Conservation (phyloP, 2,329 filamentous ascomycete species). For the Fusarium verticillioides region DNA sequence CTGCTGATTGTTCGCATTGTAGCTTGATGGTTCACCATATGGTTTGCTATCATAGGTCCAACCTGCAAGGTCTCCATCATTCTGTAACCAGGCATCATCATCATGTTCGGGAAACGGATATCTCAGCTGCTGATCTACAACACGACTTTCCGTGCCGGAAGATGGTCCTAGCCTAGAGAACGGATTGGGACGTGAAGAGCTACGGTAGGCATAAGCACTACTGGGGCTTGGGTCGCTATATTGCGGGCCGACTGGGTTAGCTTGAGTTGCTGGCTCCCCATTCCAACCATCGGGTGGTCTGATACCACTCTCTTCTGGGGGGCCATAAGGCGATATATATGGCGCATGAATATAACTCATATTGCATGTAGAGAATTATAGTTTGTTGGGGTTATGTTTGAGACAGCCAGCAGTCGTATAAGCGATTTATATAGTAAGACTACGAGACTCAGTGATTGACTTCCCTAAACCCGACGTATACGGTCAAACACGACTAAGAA, state of each 20-base stretch:
- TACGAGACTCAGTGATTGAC: not conserved
- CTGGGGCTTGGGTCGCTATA: not conserved
- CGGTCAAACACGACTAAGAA: accelerated
- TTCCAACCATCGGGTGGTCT: too few relatives aligned
- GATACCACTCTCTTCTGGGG: not conserved
- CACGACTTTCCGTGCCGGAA: not conserved
- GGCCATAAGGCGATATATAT: not conserved
- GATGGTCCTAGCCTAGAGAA: not conserved
- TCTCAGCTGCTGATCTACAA: too few relatives aligned
- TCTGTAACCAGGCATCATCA: not conserved
- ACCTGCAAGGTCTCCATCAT: not conserved
- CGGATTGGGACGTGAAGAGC: not conserved
- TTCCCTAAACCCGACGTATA: accelerated
- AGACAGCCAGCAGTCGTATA: too few relatives aligned
- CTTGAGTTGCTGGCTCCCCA: not conserved
- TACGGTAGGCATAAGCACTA: not conserved
- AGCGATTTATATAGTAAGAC: not conserved
- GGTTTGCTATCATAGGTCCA: not conserved
- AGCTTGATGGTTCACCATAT: not conserved
- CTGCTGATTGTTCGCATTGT: not conserved
- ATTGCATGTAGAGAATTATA: not conserved
- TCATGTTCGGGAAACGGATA: not conserved
- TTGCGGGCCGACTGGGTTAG: not conserved
- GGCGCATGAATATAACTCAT: not conserved
- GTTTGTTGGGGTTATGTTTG: not conserved